These are phyloP conservation scores for Corynascus novoguineensis DNA, from an alignment of 495 filamentous ascomycete genomes.

Conservation along the genomic window DNA sequence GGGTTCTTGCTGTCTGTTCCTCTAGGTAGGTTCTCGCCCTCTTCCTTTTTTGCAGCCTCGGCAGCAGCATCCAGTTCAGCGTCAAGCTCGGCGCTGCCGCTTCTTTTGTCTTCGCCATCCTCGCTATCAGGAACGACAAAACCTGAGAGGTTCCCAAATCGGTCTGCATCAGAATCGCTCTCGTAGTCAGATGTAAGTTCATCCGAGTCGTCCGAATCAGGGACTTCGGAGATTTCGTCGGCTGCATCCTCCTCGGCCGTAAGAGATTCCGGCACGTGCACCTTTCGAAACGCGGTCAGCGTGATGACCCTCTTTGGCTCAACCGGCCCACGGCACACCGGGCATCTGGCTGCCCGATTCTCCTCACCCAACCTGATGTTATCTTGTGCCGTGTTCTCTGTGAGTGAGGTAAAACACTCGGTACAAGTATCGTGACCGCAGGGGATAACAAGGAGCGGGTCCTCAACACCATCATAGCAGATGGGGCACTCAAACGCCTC, in stretches of 20 bases:
- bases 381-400: conserved; percentile 48
- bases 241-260: neutral
- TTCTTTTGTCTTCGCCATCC: conserved; percentile 31
- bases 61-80: conserved; percentile 12
- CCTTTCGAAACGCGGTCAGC: conserved; percentile 66
- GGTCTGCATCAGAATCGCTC: conserved; percentile 34
- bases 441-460: conserved; percentile 74
- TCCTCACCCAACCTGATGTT: conserved; percentile 55
- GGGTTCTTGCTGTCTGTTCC: conserved; percentile 8
- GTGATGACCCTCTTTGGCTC: conserved; percentile 66
- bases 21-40: neutral
- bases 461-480: conserved; percentile 70
- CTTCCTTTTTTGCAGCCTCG: conserved; percentile 20
- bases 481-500: conserved; percentile 66
- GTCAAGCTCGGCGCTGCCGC: neutral
- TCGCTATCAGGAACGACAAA: conserved; percentile 55
- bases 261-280: conserved; percentile 53
- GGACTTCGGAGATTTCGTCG: conserved; percentile 16
- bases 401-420: conserved; percentile 71
- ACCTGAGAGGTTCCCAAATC: conserved; percentile 47
- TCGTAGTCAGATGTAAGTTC: conserved; percentile 14
- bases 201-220: conserved; percentile 31
- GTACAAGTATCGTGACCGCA: conserved; percentile 81
- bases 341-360: conserved; percentile 59
- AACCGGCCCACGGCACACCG: conserved; percentile 63